Base-by-base conservation (phyloP, 1,139 yeast species). In the Ogataea hybrid region DNA sequence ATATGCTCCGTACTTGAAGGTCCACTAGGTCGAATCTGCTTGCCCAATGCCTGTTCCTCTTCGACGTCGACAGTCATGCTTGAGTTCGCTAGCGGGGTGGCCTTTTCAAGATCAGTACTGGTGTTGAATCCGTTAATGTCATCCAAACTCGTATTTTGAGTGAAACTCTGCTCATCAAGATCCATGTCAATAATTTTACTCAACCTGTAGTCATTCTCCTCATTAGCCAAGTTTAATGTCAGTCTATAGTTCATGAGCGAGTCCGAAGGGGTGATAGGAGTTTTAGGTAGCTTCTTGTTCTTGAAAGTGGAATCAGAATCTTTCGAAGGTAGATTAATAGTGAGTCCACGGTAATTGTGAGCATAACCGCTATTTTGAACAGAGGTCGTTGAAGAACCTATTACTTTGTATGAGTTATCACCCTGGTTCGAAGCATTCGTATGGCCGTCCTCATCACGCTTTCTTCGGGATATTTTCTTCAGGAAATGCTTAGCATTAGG, bases 221-320 rank as follows among this genome's bases (percentile, higher is more conserved):
- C 54, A 28, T 45, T 42, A 1, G 52, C 53, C 30, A 53, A 21
- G 29, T 47, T 42, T 31, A 54, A 28, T 2, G 57, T 51, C 29
- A 54, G 28, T 32, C 58, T 43, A 39, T 53, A 54, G 31, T 53
- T 54, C 49, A 49, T 44, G 31, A 54, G 36, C 17, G 52, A 42
- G 16, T 52, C 57, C 10, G 56, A 47, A 20, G 53, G 50, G 2
- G 54, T 42, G 10, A 42, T 21, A 3, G 56, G 56, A 2, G 56
- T 50, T 16, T 43, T 41, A 6, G 54, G 54, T 10, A 50, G 36
- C 28, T 45, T 42, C 16, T 49, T 50, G 22, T 43, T 41, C 14
- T 18, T 32, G n/a, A 46, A 29, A 4, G 34, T 22, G 9, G 35
- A n/a, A 11, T 25, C 27, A 5, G 32, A 25, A 8, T 41, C 41